Evolutionary conservation across 768 basidiomycete genomes (phyloP), one percentile per base, ranked within the genome.

Genomic region (Pulveroboletus ravenelii): DNA sequence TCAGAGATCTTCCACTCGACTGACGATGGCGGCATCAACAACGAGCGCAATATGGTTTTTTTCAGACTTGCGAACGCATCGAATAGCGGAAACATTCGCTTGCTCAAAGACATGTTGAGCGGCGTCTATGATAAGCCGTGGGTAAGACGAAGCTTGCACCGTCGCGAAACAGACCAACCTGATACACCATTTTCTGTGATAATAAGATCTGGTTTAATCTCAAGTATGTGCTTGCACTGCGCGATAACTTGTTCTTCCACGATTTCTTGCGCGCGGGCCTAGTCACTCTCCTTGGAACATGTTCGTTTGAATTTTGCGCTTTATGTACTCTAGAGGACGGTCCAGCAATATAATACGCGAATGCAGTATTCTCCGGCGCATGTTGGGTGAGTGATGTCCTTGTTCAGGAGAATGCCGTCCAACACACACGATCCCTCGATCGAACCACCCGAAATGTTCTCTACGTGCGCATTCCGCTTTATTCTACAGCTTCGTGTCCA

Each of bases 171-270:
- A 45, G 12, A 53, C 87, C 30, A 36, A 93, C 93, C 94, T 48
- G 93, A 96, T 47, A 98, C 78, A 51, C 96, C 96, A 79, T 99
- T 99, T 74, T 98, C 96, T 2, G 96, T 96, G 62, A 99, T 86
- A 52, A 99, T 76, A 40, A 98, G 69, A 70, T 97, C 93, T 1
- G 94, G 94, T 72, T 93, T 93, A 71, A 96, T 90, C 70, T 94
- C 92, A 53, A 95, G 66, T 53, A 99, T 79, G 64, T 80, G 82
- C 52, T 86, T 79, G 54, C 91, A 92, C 71, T 95, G 79, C 18
- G 74, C 63, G 74, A 93, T 91, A 61, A 98, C 85, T 68, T 97
- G 95, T 70, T 98, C 92, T 71, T 99, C 96, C 74, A 98, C 96
- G 51, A 97, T 89, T 65, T 89, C 82, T 69, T 94, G 87, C 23